A percentile compares a stretch with the other conserved stretches of the same genome.
phyloP scores from a whole-genome alignment of 768 basidiomycete species.

The Boletus fagicola region DNA sequence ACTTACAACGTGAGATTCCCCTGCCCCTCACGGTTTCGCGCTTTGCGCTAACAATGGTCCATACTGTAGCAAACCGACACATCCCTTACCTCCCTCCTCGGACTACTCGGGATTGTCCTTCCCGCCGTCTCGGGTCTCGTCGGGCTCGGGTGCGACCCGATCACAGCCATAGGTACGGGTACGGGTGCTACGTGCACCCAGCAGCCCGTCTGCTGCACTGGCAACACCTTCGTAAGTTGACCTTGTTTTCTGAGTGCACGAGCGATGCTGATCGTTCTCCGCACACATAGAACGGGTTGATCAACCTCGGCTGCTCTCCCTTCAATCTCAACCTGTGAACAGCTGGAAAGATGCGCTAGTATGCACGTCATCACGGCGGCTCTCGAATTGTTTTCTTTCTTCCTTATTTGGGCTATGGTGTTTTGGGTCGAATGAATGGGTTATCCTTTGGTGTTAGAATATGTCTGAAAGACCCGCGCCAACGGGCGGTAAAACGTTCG shows the following conservation, averaged over 20 bases:
- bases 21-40: too few species aligned
- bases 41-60: neutral
- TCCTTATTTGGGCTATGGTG: neutral
- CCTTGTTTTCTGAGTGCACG: too few species aligned
- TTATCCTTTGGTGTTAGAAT: neutral
- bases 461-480: too few species aligned
- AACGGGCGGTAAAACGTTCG: neutral
- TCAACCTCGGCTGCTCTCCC: conserved; percentile 19
- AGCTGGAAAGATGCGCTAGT: neutral
- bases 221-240: conserved; percentile 11
- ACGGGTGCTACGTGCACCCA: conserved; percentile 5
- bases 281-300: conserved; percentile 5
- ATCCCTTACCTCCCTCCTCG: neutral
- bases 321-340: conserved; percentile 6
- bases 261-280: neutral
- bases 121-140: neutral
- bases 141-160: conserved; percentile 3
- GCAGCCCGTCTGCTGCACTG: conserved; percentile 21
- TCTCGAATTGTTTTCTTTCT: neutral
- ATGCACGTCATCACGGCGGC: neutral
- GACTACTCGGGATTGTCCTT: neutral
- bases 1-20: neutral
- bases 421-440: neutral
- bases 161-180: neutral
- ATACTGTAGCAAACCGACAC: neutral